A percentile compares a stretch with the other conserved stretches of the same genome.
Evolutionary conservation across 192 early-diverging fungal species (phyloP).

Genomic region (Jimgerdemannia flammicorona): DNA sequence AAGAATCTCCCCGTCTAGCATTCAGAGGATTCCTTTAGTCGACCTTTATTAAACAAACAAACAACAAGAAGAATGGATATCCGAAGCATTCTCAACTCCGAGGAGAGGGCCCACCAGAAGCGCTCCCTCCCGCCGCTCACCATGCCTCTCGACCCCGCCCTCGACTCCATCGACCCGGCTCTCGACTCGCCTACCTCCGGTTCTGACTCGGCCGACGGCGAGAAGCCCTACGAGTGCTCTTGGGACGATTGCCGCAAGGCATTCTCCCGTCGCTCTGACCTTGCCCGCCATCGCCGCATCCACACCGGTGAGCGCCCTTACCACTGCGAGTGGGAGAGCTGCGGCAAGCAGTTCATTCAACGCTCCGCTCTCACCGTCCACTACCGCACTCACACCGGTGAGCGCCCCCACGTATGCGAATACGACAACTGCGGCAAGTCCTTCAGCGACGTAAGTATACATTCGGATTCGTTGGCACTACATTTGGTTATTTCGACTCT

Average conservation of each 20-base stretch:
- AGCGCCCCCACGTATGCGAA: conserved; percentile 61
- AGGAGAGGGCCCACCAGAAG: not conserved
- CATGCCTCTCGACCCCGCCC: not conserved
- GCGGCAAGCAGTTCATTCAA: conserved; percentile 57
- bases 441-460: conserved; percentile 59
- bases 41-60: not conserved
- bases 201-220: not conserved
- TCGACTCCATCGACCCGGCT: not conserved
- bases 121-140: not conserved
- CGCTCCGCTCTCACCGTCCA: conserved; percentile 56
- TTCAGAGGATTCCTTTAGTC: not conserved
- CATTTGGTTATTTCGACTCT: not conserved
- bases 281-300: conserved; percentile 52
- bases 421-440: conserved; percentile 58
- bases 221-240: conserved; percentile 38
- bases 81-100: not conserved
- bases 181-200: not conserved
- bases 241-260: conserved; percentile 44
- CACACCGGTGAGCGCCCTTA: conserved; percentile 56
- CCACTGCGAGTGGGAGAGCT: conserved; percentile 42
- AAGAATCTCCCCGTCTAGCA: not conserved
- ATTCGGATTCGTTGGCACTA: no score
- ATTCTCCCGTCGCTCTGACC: conserved; percentile 52
- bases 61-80: not conserved
- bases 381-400: conserved; percentile 61